Base-by-base conservation (phyloP, 345 rosid species). In the Punica granatum region DNA sequence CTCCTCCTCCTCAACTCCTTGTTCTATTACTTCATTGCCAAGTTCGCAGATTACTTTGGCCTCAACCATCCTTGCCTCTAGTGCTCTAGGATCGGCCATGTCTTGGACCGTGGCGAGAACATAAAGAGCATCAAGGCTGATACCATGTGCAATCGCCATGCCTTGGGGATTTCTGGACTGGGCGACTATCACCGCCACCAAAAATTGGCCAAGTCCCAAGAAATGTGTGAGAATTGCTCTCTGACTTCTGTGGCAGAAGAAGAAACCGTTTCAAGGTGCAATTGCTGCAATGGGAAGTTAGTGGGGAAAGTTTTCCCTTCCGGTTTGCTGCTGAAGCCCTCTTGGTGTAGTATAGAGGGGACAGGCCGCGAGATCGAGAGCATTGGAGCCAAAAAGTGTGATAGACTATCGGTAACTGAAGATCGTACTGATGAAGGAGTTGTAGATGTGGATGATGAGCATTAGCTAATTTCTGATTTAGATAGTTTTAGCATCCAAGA, bases 1-100 rank as follows among this genome's bases (percentile, higher is more conserved):
- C 81, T 90, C 64, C 88, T 93, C 67, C 84, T 93, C 46, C 79
- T 89, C 68, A 86, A 86, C 79, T 87, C 98, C 21, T 68, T 89
- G n/a, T 86, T 86, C 76, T 76, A 84, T 69, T 89, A 79, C 71
- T 77, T 88, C 39, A 84, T 90, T 75, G 70, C 80, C 70, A 89
- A 79, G 54, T 93, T 85, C 46, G 87, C 92, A 1, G 75, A 73
- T 67, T 90, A 81, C 79, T 89, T 90, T 71, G 97, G 91, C 69
- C 95, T 90, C 39, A 85, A 84, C 72, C 84, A 76, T 54, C 89
- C 92, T 1, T 93, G 98, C 35, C 75, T 82, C 9, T 86, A 80
- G 85, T 93, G 96, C 37, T 81, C 92, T 0, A 86, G 89, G 41
- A 68, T 90, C 26, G 90, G 87, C 75, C 88, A 82, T 19, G 46